These are phyloP conservation scores for Stygiomarasmius scandens DNA, from an alignment of 1,284 basidiomycete genomes.

Conservation along the genomic window DNA sequence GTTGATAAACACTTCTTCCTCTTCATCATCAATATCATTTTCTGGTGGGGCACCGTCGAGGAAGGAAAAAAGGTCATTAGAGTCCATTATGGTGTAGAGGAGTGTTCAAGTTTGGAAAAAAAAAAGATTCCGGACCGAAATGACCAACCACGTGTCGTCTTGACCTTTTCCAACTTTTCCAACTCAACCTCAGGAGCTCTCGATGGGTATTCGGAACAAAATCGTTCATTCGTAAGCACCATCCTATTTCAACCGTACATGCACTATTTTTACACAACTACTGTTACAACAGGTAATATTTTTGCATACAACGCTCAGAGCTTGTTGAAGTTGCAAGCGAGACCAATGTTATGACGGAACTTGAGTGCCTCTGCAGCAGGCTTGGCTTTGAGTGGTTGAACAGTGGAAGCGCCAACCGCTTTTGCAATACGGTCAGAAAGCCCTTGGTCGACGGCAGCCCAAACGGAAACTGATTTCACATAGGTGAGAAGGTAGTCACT, in stretches of 20 bases:
- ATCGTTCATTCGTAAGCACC: too few species aligned
- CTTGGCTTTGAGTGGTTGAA: slow-evolving; percentile 66
- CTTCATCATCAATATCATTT: slow-evolving; percentile 19
- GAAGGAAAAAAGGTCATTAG: slow-evolving; percentile 46
- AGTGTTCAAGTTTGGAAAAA: background rate
- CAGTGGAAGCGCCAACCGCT: slow-evolving; percentile 63
- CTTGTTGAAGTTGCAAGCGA: slow-evolving; percentile 21
- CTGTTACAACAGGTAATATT: background rate
- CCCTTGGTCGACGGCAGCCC: slow-evolving; percentile 74
- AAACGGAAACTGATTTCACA: slow-evolving; percentile 74
- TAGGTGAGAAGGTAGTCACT: slow-evolving; percentile 1
- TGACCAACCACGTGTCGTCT: too few species aligned
- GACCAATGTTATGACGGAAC: slow-evolving; percentile 48
- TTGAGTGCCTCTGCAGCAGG: slow-evolving; percentile 58
- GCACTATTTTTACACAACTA: background rate
- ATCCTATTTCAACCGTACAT: too few species aligned
- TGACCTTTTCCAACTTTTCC: too few species aligned
- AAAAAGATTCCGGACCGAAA: too few species aligned
- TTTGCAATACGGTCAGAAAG: slow-evolving; percentile 77
- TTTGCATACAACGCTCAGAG: background rate
- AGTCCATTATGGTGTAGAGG: slow-evolving; percentile 27
- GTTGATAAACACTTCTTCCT: slow-evolving; percentile 12
- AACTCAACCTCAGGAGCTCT: too few species aligned
- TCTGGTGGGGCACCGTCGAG: slow-evolving; percentile 37
- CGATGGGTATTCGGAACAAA: too few species aligned